Evolutionary conservation across 164 flowering plant species (phyloP).

Genomic region (Litsea cubeba): DNA sequence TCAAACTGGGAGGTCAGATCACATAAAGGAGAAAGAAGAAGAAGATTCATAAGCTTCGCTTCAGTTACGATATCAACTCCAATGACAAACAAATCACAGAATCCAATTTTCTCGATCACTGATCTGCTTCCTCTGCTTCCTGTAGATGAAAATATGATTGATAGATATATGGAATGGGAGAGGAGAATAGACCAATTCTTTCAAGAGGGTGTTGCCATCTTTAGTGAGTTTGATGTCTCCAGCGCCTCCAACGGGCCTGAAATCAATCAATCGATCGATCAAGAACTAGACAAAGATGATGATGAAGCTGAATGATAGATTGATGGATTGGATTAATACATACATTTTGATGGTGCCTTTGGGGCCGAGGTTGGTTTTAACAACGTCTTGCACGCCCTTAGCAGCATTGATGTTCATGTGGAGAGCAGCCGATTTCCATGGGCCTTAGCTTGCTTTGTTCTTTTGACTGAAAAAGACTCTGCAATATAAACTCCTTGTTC

Average conservation of each 20-base stretch:
- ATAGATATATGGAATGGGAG: not conserved
- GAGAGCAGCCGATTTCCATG: constrained; percentile 90
- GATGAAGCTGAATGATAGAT: not conserved
- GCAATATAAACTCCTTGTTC: no score
- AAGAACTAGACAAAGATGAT: not conserved
- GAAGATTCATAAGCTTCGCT: no score
- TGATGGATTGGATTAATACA: not conserved
- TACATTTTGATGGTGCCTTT: constrained; percentile 98
- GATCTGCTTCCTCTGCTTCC: no score
- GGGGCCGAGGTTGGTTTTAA: constrained; percentile 95
- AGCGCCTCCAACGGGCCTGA: constrained; percentile 97
- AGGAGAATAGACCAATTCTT: constrained; percentile 66
- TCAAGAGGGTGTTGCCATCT: constrained; percentile 93
- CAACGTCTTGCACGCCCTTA: constrained; percentile 91
- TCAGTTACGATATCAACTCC: no score
- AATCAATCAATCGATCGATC: not conserved
- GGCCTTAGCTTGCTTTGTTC: no score
- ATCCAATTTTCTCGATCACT: no score
- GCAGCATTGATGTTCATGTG: constrained; percentile 99
- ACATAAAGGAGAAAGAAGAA: no score
- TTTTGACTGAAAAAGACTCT: no score
- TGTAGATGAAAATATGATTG: no score
- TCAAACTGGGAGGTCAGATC: no score
- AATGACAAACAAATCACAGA: no score
- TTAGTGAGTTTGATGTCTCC: constrained; percentile 98